A percentile compares a stretch with the other conserved stretches of the same genome.
Evolutionary conservation across 768 basidiomycete species (phyloP).

Genomic region (Vishniacozyma victoriae): DNA sequence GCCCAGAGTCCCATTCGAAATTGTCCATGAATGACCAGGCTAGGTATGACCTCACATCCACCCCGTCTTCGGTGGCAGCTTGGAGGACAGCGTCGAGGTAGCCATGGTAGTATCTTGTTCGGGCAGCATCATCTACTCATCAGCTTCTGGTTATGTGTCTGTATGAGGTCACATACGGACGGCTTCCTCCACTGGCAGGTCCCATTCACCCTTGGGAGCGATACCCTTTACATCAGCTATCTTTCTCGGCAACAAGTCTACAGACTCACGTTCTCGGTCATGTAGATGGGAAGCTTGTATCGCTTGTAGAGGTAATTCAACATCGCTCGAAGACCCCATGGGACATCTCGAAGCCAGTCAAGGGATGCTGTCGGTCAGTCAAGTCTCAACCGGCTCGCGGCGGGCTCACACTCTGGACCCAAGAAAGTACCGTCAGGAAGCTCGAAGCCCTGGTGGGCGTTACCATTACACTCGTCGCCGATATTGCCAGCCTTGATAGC

Average conservation of each 20-base stretch:
- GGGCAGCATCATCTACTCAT: slow-evolving; percentile 28
- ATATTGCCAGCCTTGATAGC: slow-evolving; percentile 25
- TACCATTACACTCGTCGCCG: slow-evolving; percentile 25
- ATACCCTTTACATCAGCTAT: slow-evolving; percentile 11
- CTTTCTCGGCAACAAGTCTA: neutral
- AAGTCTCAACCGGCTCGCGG: neutral
- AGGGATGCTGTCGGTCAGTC: slow-evolving; percentile 10
- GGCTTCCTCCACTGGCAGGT: slow-evolving; percentile 19
- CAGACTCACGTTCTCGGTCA: slow-evolving; percentile 39
- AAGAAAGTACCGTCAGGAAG: slow-evolving; percentile 26
- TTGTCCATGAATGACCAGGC: slow-evolving; percentile 24
- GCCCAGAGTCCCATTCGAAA: slow-evolving; percentile 36
- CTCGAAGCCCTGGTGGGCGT: slow-evolving; percentile 19
- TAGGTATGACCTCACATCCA: slow-evolving; percentile 33
- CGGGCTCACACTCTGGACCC: slow-evolving; percentile 24
- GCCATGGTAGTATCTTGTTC: slow-evolving; percentile 31
- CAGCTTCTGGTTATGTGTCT: neutral
- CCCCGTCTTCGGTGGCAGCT: slow-evolving; percentile 32
- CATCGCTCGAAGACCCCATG: slow-evolving; percentile 38
- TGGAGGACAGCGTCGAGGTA: slow-evolving; percentile 26
- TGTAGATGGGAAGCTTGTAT: slow-evolving; percentile 38
- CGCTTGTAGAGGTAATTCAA: slow-evolving; percentile 34
- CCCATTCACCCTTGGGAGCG: slow-evolving; percentile 25
- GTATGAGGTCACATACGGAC: slow-evolving; percentile 4
- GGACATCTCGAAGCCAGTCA: slow-evolving; percentile 34